Conservation (phyloP, 1,284 basidiomycete genomes). For the Volvariella surrecta region DNA sequence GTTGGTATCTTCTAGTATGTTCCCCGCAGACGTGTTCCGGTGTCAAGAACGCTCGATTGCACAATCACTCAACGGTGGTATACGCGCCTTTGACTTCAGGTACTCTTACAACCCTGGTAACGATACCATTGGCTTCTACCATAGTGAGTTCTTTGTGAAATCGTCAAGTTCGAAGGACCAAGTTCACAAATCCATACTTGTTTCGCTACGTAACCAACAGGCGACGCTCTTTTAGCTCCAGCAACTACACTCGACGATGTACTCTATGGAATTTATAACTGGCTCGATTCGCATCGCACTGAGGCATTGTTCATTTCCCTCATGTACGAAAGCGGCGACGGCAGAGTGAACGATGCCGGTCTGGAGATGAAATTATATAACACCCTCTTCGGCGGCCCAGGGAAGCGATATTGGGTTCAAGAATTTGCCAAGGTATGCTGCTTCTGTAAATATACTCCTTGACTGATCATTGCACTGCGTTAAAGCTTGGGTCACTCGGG, state of each 20-base stretch:
- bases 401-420: conserved; percentile 11
- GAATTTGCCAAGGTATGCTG: conserved; percentile 8
- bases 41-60: conserved; percentile 36
- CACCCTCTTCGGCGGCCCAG: conserved; percentile 3
- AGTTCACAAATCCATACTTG: background rate
- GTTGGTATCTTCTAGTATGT: conserved; percentile 18
- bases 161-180: too few relatives aligned
- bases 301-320: conserved; percentile 35
- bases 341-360: conserved; percentile 26
- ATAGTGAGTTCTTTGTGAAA: conserved; percentile 20
- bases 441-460: background rate
- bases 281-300: conserved; percentile 34
- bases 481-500: conserved; percentile 23
- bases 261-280: conserved; percentile 32
- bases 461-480: background rate
- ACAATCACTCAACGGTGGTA: conserved; percentile 33
- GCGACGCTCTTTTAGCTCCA: conserved; percentile 29
- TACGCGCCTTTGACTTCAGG: conserved; percentile 36
- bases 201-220: conserved; percentile 12
- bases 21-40: conserved; percentile 25
- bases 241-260: conserved; percentile 34
- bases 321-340: conserved; percentile 31
- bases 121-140: conserved; percentile 36
- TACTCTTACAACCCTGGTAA: conserved; percentile 37
- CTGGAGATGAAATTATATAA: conserved; percentile 16